phyloP scores from a whole-genome alignment of 2,329 filamentous ascomycete species.

The Fusarium drepaniforme region DNA sequence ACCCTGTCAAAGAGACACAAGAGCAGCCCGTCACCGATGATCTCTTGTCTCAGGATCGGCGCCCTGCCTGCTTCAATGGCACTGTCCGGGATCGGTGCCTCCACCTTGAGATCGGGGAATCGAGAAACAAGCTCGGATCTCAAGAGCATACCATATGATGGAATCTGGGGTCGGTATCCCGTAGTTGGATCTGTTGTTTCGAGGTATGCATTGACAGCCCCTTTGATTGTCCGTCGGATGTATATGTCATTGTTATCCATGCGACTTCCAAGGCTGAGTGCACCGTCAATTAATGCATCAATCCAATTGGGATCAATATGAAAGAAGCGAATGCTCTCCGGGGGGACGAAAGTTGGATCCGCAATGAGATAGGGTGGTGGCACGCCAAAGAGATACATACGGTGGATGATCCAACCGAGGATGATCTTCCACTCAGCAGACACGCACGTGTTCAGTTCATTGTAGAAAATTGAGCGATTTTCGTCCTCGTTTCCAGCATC shows the following conservation, averaged over 20 bases:
- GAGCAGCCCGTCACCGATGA: neutral
- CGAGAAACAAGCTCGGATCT: neutral
- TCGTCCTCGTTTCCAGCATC: too few relatives aligned
- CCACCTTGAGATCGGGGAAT: neutral
- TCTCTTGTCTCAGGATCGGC: neutral
- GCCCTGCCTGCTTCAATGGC: neutral
- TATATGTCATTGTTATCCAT: neutral
- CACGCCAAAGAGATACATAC: neutral
- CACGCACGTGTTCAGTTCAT: neutral
- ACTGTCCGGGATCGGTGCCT: neutral
- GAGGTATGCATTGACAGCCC: neutral
- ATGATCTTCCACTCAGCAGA: constrained; percentile 2
- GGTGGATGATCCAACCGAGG: neutral
- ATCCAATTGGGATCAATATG: neutral
- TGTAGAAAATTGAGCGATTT: neutral
- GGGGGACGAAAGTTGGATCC: neutral
- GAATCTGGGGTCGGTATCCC: neutral
- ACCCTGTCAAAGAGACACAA: neutral
- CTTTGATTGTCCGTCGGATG: neutral
- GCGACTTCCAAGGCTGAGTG: neutral
- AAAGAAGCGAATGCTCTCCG: constrained; percentile 6
- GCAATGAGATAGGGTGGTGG: constrained; percentile 3
- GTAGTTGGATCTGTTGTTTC: neutral
- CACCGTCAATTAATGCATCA: neutral
- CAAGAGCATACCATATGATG: neutral